Evolutionary conservation across 805 yeast genomes (phyloP).

Genomic region (Saturnispora sanitii): DNA sequence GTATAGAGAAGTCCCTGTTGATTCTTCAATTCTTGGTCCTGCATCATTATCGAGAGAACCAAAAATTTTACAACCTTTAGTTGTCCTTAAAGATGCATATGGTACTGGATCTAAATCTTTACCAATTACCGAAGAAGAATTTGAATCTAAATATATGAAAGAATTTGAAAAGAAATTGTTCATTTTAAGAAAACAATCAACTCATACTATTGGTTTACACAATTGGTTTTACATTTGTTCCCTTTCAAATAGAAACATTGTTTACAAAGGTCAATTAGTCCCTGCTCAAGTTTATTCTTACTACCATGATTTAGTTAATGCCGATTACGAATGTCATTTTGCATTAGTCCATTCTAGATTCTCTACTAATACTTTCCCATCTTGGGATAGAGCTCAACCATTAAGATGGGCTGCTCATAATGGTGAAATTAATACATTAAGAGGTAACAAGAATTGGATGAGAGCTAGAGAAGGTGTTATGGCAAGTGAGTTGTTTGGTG

Average conservation of each 20-base stretch:
- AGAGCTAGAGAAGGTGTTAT: constrained; percentile 96
- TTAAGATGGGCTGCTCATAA: constrained; percentile 95
- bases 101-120: constrained; percentile 30
- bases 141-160: constrained; percentile 45
- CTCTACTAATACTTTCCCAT: constrained; percentile 96
- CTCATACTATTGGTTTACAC: constrained; percentile 86
- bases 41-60: constrained; percentile 94
- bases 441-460: constrained; percentile 99
- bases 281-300: constrained; percentile 94
- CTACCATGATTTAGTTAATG: constrained; percentile 85
- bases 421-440: constrained; percentile 94
- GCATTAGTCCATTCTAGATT: constrained; percentile 95
- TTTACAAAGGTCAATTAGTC: constrained; percentile 95
- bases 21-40: constrained; percentile 88
- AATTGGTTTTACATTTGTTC: constrained; percentile 98
- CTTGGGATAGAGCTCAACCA: constrained; percentile 99
- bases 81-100: constrained; percentile 50
- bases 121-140: constrained; percentile 38
- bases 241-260: constrained; percentile 77
- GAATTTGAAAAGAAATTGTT: constrained; percentile 76
- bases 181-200: constrained; percentile 78
- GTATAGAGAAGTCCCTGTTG: constrained; percentile 94
- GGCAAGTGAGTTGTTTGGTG: constrained; percentile 81
- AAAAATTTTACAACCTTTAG: constrained; percentile 81
- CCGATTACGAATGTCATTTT: constrained; percentile 89